phyloP scores from a whole-genome alignment of 768 basidiomycete genomes.

The Lactifluus volemus region DNA sequence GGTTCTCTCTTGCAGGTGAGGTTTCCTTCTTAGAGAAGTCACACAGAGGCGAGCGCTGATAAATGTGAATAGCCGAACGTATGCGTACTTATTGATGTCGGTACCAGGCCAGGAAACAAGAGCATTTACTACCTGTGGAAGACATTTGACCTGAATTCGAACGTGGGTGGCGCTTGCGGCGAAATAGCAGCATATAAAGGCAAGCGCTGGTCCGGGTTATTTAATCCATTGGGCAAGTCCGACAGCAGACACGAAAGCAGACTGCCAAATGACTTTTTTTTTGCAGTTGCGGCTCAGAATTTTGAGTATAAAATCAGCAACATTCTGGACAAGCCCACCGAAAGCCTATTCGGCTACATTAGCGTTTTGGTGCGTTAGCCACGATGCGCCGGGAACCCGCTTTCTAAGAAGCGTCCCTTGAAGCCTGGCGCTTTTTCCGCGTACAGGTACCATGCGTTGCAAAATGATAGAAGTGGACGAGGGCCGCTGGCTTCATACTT shows the following conservation, averaged over 20 bases:
- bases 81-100: constrained; percentile 88
- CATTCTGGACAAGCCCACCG: constrained; percentile 85
- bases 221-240: constrained; percentile 72
- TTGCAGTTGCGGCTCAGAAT: constrained; percentile 82
- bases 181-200: constrained; percentile 93
- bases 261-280: neutral
- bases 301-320: constrained; percentile 93
- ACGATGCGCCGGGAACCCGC: neutral
- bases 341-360: constrained; percentile 92
- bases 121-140: constrained; percentile 96
- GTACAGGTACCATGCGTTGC: constrained; percentile 83
- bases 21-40: neutral
- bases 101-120: constrained; percentile 81
- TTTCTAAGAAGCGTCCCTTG: neutral
- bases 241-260: neutral
- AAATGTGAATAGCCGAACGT: constrained; percentile 60
- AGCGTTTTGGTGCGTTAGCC: constrained; percentile 61
- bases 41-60: neutral
- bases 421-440: constrained; percentile 94
- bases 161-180: constrained; percentile 94
- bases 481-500: constrained; percentile 96
- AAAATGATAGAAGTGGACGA: constrained; percentile 70
- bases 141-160: constrained; percentile 84
- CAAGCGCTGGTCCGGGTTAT: constrained; percentile 66
- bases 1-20: constrained; percentile 71